Base-by-base conservation (phyloP, 805 yeast species). In the Lachancea dasiensis region DNA sequence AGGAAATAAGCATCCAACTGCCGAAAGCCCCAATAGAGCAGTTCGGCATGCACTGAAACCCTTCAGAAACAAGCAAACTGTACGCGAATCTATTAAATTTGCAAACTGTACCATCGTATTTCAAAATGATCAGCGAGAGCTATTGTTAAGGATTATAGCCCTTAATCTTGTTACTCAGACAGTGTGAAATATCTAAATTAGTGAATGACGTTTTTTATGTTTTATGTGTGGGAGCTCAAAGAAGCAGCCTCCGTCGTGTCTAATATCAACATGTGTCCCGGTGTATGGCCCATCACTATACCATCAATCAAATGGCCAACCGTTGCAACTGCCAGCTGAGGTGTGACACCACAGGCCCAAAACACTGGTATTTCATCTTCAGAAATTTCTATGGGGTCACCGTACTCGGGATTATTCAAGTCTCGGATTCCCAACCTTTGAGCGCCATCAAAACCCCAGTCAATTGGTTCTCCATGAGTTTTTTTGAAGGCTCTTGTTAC, bases 341-440 rank as follows among this genome's bases (percentile, higher is more conserved):
- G 68, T 7, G 70, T 65, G 16, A 67, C 69, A 5, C 70, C 70
- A 39, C 71, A 67, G 1, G 62, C 70, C 70, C 70, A 67, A 39
- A 67, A 67, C 2, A 65, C 68, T 2, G 72, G 71, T 3, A 67
- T 40, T 36, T 67, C 70, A 30, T 52, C 67, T 0, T 49, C 58
- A 7, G 44, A 46, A 13, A 65, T 50, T 3, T 43, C 54, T 4
- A 59, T 50, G 1, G 56, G 26, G 11, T 63, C 66, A 5, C 70
- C 70, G 45, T 51, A 65, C 8, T 66, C 70, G 1, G 69, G 70
- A 5, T 35, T 39, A 2, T 20, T 38, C 5, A 65, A 32, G 34
- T 63, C 56, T 7, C 40, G 33, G 16, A 67, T 64, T 1, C 70
- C 70, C 16, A 67, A 43, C 25, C 64, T 48, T 25, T 49, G 42